These are phyloP conservation scores for Kokia cookei DNA, from an alignment of 441 rosid genomes.

Conservation along the genomic window DNA sequence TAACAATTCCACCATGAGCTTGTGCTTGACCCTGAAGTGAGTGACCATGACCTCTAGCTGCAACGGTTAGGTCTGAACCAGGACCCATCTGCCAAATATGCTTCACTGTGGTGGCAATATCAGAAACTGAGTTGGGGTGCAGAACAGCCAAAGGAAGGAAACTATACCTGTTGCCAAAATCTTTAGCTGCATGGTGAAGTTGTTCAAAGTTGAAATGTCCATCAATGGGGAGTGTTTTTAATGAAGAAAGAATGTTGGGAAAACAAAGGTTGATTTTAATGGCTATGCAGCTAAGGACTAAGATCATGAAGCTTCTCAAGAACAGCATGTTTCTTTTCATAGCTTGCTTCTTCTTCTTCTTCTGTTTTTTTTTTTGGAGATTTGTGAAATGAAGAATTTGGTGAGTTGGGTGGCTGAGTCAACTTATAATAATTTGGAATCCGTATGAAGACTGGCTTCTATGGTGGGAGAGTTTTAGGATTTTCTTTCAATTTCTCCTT, in stretches of 20 bases:
- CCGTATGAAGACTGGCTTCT: conserved; percentile 67
- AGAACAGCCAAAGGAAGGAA: conserved; percentile 68
- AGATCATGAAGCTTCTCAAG: conserved; percentile 45
- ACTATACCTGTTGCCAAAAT: conserved; percentile 79
- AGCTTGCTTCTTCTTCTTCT: neutral
- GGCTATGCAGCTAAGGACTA: conserved; percentile 58
- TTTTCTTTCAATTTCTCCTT: neutral
- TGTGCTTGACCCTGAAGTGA: conserved; percentile 95
- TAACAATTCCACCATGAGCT: conserved; percentile 65
- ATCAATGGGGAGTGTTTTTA: conserved; percentile 49
- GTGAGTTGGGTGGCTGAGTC: conserved; percentile 44
- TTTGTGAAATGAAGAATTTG: neutral
- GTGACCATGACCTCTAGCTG: conserved; percentile 96
- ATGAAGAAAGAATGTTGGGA: conserved; percentile 55
- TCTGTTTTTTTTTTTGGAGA: neutral
- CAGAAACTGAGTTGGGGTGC: conserved; percentile 73
- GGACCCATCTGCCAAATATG: conserved; percentile 86
- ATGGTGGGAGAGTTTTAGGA: conserved; percentile 46
- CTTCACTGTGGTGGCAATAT: conserved; percentile 60
- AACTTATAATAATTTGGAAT: conserved; percentile 47
- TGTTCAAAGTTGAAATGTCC: conserved; percentile 71
- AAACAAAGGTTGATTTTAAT: conserved; percentile 51
- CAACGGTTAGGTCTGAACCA: conserved; percentile 69
- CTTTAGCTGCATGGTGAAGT: conserved; percentile 69
- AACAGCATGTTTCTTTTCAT: conserved; percentile 27